Evolutionary conservation across 1,139 yeast species (phyloP).

Genomic region (Lodderomyces theae): DNA sequence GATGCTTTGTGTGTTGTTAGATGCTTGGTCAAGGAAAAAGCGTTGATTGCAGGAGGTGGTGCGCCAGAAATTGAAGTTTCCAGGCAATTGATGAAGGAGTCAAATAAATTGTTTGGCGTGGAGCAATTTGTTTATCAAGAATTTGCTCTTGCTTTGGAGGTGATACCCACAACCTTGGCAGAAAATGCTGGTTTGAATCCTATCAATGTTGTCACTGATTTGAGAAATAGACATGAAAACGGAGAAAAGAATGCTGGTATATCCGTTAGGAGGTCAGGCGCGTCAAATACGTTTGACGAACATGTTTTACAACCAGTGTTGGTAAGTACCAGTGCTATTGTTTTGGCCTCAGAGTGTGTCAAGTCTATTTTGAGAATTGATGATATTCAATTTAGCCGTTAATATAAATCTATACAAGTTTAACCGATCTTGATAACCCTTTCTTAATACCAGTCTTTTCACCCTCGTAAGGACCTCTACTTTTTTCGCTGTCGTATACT

Average conservation of each 20-base stretch:
- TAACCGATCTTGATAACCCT: constrained; percentile 82
- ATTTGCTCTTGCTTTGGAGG: constrained; percentile 93
- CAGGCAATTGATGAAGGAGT: constrained; percentile 72
- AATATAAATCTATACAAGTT: constrained; percentile 44
- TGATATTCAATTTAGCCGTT: constrained; percentile 69
- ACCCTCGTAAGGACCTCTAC: constrained; percentile 84
- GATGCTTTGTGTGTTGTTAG: constrained; percentile 97
- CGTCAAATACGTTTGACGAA: constrained; percentile 87
- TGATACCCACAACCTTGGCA: constrained; percentile 94
- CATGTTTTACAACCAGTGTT: constrained; percentile 95
- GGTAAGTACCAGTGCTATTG: constrained; percentile 90
- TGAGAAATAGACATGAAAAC: constrained; percentile 85
- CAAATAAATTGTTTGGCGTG: constrained; percentile 78
- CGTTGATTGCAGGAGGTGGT: constrained; percentile 98
- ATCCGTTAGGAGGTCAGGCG: constrained; percentile 89
- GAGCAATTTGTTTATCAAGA: constrained; percentile 95
- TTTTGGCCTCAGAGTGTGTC: constrained; percentile 94
- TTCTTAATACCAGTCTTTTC: constrained; percentile 97
- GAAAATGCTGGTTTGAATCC: constrained; percentile 98
- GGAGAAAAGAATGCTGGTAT: constrained; percentile 96
- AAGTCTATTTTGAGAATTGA: constrained; percentile 94
- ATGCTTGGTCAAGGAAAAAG: constrained; percentile 91
- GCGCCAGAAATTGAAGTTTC: constrained; percentile 97
- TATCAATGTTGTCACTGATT: constrained; percentile 90
- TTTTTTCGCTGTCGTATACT: constrained; percentile 68